Percentiles rank a stretch among this genome's conserved stretches.
These are phyloP conservation scores for Dactylonectria macrodidyma DNA, from an alignment of 2,329 filamentous ascomycete species.

Conservation along the genomic window DNA sequence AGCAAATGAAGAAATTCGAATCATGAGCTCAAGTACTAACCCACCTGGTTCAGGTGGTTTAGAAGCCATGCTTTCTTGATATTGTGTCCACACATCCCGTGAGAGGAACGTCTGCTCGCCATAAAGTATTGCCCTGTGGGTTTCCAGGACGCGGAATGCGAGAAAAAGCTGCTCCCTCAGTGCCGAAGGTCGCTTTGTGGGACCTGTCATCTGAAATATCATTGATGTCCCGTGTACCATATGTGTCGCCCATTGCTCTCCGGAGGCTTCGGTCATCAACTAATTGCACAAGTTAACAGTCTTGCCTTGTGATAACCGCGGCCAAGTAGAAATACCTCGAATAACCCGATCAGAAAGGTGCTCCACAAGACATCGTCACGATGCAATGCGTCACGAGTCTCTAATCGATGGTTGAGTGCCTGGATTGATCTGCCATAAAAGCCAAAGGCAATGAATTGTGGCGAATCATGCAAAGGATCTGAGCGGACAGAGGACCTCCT, in stretches of 20 bases:
- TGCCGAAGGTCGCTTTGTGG: not conserved
- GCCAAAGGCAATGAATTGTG: conserved; percentile 28
- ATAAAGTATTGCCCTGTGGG: conserved; percentile 45
- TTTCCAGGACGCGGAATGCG: conserved; percentile 42
- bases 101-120: conserved; percentile 42
- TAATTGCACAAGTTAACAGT: conserved; percentile 19
- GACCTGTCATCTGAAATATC: conserved; percentile 35
- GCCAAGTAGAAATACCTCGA: conserved; percentile 39
- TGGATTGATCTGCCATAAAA: conserved; percentile 41
- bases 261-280: conserved; percentile 46
- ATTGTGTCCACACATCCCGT: conserved; percentile 8
- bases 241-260: conserved; percentile 46
- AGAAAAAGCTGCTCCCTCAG: conserved; percentile 37
- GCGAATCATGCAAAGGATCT: not conserved
- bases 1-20: conserved; percentile 39
- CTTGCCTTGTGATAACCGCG: rapidly evolving
- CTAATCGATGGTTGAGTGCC: conserved; percentile 29
- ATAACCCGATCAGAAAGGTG: conserved; percentile 47
- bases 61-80: rapidly evolving
- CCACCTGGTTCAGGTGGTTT: not conserved
- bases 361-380: conserved; percentile 43
- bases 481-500: conserved; percentile 23
- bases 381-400: not conserved
- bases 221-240: conserved; percentile 47
- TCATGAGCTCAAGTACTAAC: conserved; percentile 24